Evolutionary conservation across 768 basidiomycete species (phyloP).

Genomic region (Leccinum variicolor): DNA sequence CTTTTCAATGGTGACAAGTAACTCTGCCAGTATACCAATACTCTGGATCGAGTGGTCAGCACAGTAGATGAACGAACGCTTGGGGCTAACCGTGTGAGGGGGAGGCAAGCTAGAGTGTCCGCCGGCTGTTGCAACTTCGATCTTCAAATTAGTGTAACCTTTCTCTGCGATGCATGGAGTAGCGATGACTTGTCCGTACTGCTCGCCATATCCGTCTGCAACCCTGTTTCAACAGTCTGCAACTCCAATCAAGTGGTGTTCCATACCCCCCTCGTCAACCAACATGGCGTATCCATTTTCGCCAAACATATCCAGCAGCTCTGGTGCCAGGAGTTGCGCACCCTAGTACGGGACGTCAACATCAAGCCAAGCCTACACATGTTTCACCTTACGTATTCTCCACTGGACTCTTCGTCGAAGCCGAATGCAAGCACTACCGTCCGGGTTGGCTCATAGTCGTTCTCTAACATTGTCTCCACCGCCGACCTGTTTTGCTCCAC

Average conservation of each 20-base stretch:
- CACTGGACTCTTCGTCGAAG: conserved; percentile 74
- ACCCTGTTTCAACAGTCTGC: background rate
- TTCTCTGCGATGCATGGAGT: conserved; percentile 69
- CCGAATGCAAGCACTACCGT: conserved; percentile 63
- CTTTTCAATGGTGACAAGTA: conserved; percentile 66
- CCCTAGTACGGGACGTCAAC: conserved; percentile 38
- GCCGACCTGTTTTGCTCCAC: conserved; percentile 36
- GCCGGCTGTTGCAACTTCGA: conserved; percentile 66
- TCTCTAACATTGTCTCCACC: conserved; percentile 59
- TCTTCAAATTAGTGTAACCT: conserved; percentile 58
- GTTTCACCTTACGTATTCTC: conserved; percentile 36
- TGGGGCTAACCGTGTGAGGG: conserved; percentile 58
- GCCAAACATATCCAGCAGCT: conserved; percentile 63
- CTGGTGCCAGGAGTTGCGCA: conserved; percentile 44
- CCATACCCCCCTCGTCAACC: conserved; percentile 83
- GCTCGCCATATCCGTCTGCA: conserved; percentile 47
- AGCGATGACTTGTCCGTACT: conserved; percentile 55
- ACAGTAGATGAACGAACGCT: background rate
- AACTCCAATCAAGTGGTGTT: background rate
- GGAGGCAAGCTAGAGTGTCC: conserved; percentile 89
- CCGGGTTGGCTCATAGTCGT: conserved; percentile 61
- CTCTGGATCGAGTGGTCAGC: conserved; percentile 40
- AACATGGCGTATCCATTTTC: conserved; percentile 70
- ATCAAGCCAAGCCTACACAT: background rate
- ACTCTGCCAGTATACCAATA: conserved; percentile 75